Percentiles rank a stretch among this genome's conserved stretches.
Conservation (phyloP, 169 alveolate species). For the Eimeria praecox region DNA sequence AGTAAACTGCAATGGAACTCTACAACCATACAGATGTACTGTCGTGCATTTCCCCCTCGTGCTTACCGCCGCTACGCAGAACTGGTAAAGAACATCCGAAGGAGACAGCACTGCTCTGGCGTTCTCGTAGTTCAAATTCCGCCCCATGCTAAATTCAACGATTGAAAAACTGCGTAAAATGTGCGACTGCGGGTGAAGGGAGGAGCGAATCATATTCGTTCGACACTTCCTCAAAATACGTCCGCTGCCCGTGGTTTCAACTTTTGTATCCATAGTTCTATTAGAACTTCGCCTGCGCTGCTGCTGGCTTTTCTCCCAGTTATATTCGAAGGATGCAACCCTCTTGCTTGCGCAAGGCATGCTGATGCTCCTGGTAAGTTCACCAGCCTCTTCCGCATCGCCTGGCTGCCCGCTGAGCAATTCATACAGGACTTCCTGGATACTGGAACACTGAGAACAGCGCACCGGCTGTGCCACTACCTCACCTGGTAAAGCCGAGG, state of each 20-base stretch:
- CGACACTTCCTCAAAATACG: slow-evolving; percentile 23
- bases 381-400: slow-evolving; percentile 4
- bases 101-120: slow-evolving; percentile 55
- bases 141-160: slow-evolving; percentile 39
- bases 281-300: slow-evolving; percentile 14
- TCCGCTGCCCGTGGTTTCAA: not conserved
- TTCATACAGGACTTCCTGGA: slow-evolving; percentile 10
- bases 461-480: not conserved
- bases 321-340: not conserved
- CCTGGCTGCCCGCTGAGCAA: not conserved
- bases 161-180: not conserved
- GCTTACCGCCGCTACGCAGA: slow-evolving; percentile 81
- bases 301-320: slow-evolving; percentile 1
- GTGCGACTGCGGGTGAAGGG: slow-evolving; percentile 6
- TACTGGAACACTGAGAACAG: slow-evolving; percentile 22
- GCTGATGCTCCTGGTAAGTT: slow-evolving; percentile 20
- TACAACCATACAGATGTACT: no score
- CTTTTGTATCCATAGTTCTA: not conserved
- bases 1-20: not conserved
- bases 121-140: not conserved
- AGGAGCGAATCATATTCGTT: slow-evolving; percentile 4
- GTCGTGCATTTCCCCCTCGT: not conserved
- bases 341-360: not conserved
- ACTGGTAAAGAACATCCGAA: slow-evolving; percentile 71
- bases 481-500: slow-evolving; percentile 45